phyloP scores from a whole-genome alignment of 2,329 filamentous ascomycete species.

The Alternaria sp. region DNA sequence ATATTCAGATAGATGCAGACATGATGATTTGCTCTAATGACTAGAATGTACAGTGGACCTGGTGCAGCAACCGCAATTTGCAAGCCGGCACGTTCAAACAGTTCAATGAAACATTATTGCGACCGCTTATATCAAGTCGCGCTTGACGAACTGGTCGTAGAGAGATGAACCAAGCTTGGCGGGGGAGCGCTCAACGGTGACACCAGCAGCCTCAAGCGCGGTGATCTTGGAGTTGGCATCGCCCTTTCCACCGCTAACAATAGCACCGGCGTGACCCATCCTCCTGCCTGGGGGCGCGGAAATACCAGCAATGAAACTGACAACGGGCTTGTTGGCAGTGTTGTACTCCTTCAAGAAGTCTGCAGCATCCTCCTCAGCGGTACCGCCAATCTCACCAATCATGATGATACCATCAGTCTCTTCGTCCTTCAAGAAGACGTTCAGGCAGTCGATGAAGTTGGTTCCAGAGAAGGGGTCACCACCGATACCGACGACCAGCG shows the following conservation, averaged over 20 bases:
- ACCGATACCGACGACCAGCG: conserved; percentile 96
- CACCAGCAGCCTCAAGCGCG: conserved; percentile 90
- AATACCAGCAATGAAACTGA: conserved; percentile 98
- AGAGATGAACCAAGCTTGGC: conserved; percentile 91
- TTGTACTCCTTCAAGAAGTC: conserved; percentile 95
- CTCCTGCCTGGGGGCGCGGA: conserved; percentile 93
- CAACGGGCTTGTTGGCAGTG: conserved; percentile 92
- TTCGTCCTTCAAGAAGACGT: conserved; percentile 93
- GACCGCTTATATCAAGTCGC: conserved; percentile 81
- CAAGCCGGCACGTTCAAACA: conserved; percentile 28
- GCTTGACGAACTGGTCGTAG: conserved; percentile 93
- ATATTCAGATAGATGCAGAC: conserved; percentile 4
- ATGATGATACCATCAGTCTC: conserved; percentile 99
- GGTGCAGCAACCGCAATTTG: conserved; percentile 31
- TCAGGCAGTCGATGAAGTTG: conserved; percentile 99
- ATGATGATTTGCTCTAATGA: conserved; percentile 41
- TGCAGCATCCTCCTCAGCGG: conserved; percentile 96
- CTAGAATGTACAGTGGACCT: conserved; percentile 48
- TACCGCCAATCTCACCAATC: conserved; percentile 99
- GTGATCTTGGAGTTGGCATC: conserved; percentile 98
- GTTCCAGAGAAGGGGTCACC: conserved; percentile 99
- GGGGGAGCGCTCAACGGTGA: conserved; percentile 85
- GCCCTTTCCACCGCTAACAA: conserved; percentile 96
- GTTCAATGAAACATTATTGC: conserved; percentile 21
- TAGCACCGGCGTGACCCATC: conserved; percentile 99